Percentiles rank a stretch among this genome's conserved stretches.
These are phyloP conservation scores for Bondarzewia mesenterica DNA, from an alignment of 1,284 basidiomycete species.

Conservation along the genomic window DNA sequence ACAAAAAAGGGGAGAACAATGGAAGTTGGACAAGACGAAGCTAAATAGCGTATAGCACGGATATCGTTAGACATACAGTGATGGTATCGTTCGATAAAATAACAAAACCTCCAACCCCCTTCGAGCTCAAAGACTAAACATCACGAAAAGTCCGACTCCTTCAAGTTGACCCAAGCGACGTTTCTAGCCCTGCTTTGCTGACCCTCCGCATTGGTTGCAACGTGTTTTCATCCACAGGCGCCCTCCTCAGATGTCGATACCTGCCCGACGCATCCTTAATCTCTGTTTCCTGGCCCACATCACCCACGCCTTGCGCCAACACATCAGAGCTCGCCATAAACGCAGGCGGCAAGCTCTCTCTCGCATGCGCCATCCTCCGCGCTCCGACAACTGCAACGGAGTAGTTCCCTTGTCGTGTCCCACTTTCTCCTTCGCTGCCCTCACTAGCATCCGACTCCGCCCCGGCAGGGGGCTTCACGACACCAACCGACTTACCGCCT, in stretches of 20 bases:
- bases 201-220: constrained; percentile 80
- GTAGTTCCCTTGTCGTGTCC: constrained; percentile 24
- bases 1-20: too few species aligned
- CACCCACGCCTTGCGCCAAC: constrained; percentile 29
- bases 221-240: constrained; percentile 80
- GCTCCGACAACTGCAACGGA: constrained; percentile 31
- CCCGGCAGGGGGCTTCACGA: constrained; percentile 37
- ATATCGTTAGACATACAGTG: too few species aligned
- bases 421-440: constrained; percentile 10
- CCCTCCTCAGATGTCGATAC: constrained; percentile 76
- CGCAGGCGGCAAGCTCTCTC: constrained; percentile 73
- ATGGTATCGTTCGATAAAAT: too few species aligned
- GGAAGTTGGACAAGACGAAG: too few species aligned
- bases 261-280: constrained; percentile 76
- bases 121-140: background rate
- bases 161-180: constrained; percentile 14
- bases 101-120: too few species aligned
- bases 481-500: constrained; percentile 74
- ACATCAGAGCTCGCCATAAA: constrained; percentile 27
- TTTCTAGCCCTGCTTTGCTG: constrained; percentile 86
- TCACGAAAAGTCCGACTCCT: background rate
- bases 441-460: constrained; percentile 14
- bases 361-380: constrained; percentile 47
- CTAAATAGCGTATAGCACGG: too few species aligned
- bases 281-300: constrained; percentile 74